These are phyloP conservation scores for Arthromyces matolae DNA, from an alignment of 768 basidiomycete species.

Conservation along the genomic window DNA sequence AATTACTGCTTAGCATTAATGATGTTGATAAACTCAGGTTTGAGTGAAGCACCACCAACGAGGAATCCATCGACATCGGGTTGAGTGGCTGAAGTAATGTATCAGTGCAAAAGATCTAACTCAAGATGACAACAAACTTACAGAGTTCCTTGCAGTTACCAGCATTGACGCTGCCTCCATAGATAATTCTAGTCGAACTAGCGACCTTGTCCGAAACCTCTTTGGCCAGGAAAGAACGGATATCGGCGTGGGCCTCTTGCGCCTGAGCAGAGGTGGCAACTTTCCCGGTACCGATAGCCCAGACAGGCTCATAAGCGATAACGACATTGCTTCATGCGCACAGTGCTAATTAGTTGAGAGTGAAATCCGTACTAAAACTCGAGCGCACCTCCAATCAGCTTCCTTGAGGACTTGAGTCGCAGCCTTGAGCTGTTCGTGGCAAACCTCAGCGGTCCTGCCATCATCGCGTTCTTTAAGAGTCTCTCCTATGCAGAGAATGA, in stretches of 20 bases:
- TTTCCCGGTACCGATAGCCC: constrained; percentile 98
- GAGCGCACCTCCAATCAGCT: constrained; percentile 76
- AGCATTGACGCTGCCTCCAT: constrained; percentile 93
- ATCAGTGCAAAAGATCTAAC: background rate
- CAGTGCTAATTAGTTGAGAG: background rate
- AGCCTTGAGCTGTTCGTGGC: constrained; percentile 77
- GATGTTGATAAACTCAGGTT: constrained; percentile 93
- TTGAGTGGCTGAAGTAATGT: constrained; percentile 51
- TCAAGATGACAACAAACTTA: constrained; percentile 37
- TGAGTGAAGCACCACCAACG: constrained; percentile 95
- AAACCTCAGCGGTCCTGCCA: constrained; percentile 71
- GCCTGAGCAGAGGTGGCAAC: constrained; percentile 92
- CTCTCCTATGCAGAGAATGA: constrained; percentile 97
- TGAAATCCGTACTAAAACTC: background rate
- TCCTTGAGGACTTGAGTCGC: constrained; percentile 60
- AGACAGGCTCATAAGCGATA: constrained; percentile 95
- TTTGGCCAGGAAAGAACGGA: constrained; percentile 69
- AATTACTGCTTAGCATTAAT: constrained; percentile 56
- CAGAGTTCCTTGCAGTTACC: constrained; percentile 85
- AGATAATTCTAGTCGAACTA: constrained; percentile 79
- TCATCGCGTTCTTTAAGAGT: constrained; percentile 85
- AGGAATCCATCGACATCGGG: constrained; percentile 96
- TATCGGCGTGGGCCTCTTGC: constrained; percentile 84
- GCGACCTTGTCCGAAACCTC: constrained; percentile 70
- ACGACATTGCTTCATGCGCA: constrained; percentile 69